A percentile compares a stretch with the other conserved stretches of the same genome.
Evolutionary conservation across 1,284 basidiomycete species (phyloP).

Genomic region (Ustilago sp.): DNA sequence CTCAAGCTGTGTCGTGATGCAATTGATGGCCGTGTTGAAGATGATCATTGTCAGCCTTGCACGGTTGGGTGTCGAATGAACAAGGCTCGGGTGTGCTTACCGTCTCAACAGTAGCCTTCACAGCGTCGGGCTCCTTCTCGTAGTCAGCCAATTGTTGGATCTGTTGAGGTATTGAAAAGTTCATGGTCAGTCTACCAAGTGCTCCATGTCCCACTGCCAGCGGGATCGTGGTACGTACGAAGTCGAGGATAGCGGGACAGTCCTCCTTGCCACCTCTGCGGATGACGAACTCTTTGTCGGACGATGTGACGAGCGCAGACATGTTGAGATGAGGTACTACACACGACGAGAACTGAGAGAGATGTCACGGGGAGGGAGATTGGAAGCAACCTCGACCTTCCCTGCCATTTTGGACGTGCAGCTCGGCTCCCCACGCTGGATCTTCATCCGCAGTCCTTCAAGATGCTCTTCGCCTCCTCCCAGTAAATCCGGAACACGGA

Average conservation of each 20-base stretch:
- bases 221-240: constrained; percentile 27
- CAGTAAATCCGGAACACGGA: constrained; percentile 22
- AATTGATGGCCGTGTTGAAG: background rate
- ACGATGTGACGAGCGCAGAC: constrained; percentile 28
- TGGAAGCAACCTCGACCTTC: constrained; percentile 8
- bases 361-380: background rate
- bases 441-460: constrained; percentile 17
- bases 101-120: constrained; percentile 86
- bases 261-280: constrained; percentile 54
- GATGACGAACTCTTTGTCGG: constrained; percentile 44
- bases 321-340: constrained; percentile 11
- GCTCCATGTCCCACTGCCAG: background rate
- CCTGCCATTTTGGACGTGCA: constrained; percentile 12
- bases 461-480: background rate
- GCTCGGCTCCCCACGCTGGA: constrained; percentile 16
- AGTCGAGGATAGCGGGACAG: constrained; percentile 55
- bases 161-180: constrained; percentile 15
- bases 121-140: constrained; percentile 86
- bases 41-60: background rate
- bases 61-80: background rate
- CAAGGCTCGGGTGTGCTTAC: constrained; percentile 72
- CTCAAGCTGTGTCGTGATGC: constrained; percentile 34
- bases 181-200: background rate
- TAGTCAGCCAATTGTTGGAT: constrained; percentile 78
- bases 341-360: no score